These are phyloP conservation scores for Chytriomyces hyalinus DNA, from an alignment of 192 early-diverging fungal genomes.

Conservation along the genomic window DNA sequence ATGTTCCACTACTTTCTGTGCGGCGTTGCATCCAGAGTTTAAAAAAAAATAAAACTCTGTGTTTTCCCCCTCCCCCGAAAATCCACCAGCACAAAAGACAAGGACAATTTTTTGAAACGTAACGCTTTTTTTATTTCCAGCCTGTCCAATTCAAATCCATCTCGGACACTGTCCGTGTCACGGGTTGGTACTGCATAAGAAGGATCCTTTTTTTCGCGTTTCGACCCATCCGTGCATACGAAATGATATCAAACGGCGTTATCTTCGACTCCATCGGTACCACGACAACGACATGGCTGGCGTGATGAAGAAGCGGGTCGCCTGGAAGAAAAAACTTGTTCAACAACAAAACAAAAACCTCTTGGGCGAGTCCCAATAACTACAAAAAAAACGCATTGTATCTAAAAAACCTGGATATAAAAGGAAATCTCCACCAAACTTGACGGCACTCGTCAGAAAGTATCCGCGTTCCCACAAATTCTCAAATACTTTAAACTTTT, in stretches of 20 bases:
- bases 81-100: background rate
- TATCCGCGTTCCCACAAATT: slow-evolving; percentile 68
- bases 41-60: background rate
- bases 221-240: slow-evolving; percentile 28
- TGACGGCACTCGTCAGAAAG: slow-evolving; percentile 74
- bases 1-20: slow-evolving; percentile 37
- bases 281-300: background rate
- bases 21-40: slow-evolving; percentile 11
- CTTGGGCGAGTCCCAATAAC: too few species aligned
- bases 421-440: slow-evolving; percentile 89
- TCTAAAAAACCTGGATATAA: slow-evolving; percentile 69
- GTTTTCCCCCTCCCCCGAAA: too few species aligned
- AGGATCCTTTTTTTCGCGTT: slow-evolving; percentile 14
- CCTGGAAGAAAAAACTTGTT: slow-evolving; percentile 67
- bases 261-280: background rate
- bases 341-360: background rate
- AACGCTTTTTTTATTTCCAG: background rate
- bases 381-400: background rate
- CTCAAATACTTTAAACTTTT: slow-evolving; percentile 59
- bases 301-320: slow-evolving; percentile 14
- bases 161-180: background rate
- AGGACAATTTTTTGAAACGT: background rate
- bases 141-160: slow-evolving; percentile 30
- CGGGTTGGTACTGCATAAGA: background rate
- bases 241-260: slow-evolving; percentile 19